Evolutionary conservation across 2,329 filamentous ascomycete genomes (phyloP), one percentile per base, ranked within the genome.

Genomic region (Venturia pyrina): DNA sequence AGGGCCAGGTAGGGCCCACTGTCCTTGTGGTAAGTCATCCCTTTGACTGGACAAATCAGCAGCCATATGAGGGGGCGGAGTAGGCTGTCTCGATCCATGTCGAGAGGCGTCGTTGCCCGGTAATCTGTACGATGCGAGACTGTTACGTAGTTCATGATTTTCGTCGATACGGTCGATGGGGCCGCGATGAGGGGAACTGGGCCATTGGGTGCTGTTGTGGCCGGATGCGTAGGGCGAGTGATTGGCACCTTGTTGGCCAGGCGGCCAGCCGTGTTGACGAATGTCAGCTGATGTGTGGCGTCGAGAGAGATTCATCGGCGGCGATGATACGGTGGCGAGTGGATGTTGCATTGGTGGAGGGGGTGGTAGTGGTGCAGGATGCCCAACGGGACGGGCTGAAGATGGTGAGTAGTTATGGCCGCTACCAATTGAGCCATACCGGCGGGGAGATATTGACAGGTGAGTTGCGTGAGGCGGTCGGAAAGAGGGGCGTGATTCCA

Each of bases 221-320:
- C 86, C 86, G 3, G 88, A 87, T 8, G 84, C 81, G 72, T 87
- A 89, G 13, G 88, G 89, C 5, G 88, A 89, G 34, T 85, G 81
- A 53, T 80, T 78, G 62, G 78, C 75, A 44, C 74, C 24, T 24
- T 21, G 50, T 34, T 28, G 66, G 4, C 65, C 66, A 21, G 41
- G 91, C 73, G 92, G 89, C 71, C 80, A 93, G 67, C 79, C 79
- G 68, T 80, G 78, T 5, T 79, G 89, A 64, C 95, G 88, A 70
- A 99, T 98, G 74, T 99, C 95, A 67, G 95, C 95, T 48, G 93
- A 93, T 1, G 95, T 99, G 77, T 99, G 95, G 68, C 93, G 86
- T 69, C 93, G 87, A 57, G 87, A 85, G 60, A 96, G 81, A 71
- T 87, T 92, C 66, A 86, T 84, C 0, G 84, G 82, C 32, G 84